Evolutionary conservation across 1,139 yeast species (phyloP).

Genomic region (Yamadazyma sp.): DNA sequence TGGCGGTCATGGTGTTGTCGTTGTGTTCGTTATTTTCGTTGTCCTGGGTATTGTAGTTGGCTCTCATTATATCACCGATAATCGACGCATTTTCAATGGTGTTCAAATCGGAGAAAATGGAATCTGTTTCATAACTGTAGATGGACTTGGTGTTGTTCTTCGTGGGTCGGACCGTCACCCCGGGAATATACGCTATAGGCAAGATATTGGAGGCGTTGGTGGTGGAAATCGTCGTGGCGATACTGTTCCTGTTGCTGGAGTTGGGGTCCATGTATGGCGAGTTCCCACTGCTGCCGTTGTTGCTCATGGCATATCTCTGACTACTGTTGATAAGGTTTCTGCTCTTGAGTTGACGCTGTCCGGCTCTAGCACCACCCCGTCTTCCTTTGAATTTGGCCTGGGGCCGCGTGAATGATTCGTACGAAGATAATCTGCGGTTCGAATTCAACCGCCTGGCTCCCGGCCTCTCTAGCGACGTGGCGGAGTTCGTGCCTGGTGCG

Average conservation of each 20-base stretch:
- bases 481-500: not conserved
- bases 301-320: too few relatives aligned
- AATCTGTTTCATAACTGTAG: conserved; percentile 51
- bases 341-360: conserved; percentile 15
- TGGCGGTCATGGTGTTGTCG: conserved; percentile 59
- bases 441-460: conserved; percentile 10
- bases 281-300: conserved; percentile 5
- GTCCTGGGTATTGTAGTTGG: conserved; percentile 19
- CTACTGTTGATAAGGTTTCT: conserved; percentile 10
- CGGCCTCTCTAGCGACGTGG: conserved; percentile 10
- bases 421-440: conserved; percentile 39
- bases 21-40: conserved; percentile 3
- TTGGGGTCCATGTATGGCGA: conserved; percentile 26
- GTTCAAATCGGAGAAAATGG: conserved; percentile 51
- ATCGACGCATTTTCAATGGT: conserved; percentile 57
- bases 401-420: conserved; percentile 48
- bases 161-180: conserved; percentile 71
- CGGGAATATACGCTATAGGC: conserved; percentile 95
- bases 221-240: conserved; percentile 66
- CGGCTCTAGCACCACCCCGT: conserved; percentile 15
- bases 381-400: conserved; percentile 20
- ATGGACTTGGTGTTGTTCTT: conserved; percentile 47
- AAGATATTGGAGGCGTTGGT: conserved; percentile 79
- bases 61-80: conserved; percentile 47
- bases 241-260: conserved; percentile 36